Base-by-base conservation (phyloP, 495 filamentous ascomycete genomes). In the Lophium mytilinum region DNA sequence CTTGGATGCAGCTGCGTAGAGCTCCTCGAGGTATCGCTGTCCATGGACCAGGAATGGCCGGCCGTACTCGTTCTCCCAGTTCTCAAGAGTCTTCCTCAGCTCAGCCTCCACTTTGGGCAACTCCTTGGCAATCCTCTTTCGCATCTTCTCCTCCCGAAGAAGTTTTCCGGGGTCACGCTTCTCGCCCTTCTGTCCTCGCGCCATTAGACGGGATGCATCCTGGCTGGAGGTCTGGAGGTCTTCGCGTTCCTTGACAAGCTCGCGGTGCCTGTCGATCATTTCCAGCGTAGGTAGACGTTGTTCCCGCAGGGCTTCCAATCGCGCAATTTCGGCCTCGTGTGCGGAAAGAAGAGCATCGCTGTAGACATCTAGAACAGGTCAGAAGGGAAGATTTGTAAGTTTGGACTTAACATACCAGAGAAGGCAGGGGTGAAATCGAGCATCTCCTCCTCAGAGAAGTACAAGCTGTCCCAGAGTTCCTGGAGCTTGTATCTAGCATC, bases 391-490 rank as follows among this genome's bases (percentile, higher is more conserved):
- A 47, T 41, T 11, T n/a, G 19, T 21, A 9, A 7, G 11, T 17
- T 12, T 9, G 37, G 15, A 18, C 47, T 7, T 19, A 17, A 69
- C 51, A 78, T 77, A 75, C 85, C 82, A 0, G 89, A 94, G 68
- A 95, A 95, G 1, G 90, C 91, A 3, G 94, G 92, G 4, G 90
- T 89, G 59, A 97, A 99, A 56, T 96, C 90, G 52, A 95, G 78
- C 88, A 96, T 96, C 69, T 99, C 93, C 64, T 96, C 92, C 69
- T 99, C 93, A 0, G 90, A 95, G 68, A 90, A 89, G 71, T 90
- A 97, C 4, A 99, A 74, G 8, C 80, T 76, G 67, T 97, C 92
- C 93, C 93, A 99, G 1, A 99, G 80, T 64, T 93, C 91, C 66
- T 94, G 90, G 10, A 99, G 79, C 56, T 87, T 87, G 74, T 78